phyloP scores from a whole-genome alignment of 257 asterid genomes.

The Paulownia fortunei region DNA sequence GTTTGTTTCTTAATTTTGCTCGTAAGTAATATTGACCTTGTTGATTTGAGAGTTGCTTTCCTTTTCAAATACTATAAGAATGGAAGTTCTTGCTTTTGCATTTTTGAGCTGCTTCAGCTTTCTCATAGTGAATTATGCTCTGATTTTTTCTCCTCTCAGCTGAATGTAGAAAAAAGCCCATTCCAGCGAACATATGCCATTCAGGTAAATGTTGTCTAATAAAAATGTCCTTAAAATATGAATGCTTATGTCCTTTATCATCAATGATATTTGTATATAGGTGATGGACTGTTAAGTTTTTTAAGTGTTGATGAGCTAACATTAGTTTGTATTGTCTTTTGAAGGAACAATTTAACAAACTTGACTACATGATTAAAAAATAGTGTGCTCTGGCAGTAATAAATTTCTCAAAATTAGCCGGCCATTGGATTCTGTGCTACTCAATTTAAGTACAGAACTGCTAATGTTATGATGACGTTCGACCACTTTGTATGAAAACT shows the following conservation, averaged over 20 bases:
- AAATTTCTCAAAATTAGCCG: too few species aligned
- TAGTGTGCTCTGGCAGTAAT: too few species aligned
- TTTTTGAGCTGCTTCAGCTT: conserved; percentile 13
- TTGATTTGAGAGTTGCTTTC: conserved; percentile 17
- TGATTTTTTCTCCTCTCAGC: conserved; percentile 57
- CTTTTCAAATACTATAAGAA: conserved; percentile 1
- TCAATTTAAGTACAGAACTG: not conserved
- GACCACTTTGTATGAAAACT: not conserved
- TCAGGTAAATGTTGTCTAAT: conserved; percentile 62
- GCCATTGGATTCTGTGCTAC: not conserved
- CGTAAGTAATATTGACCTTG: not conserved
- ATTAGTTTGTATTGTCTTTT: not conserved
- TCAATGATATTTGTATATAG: not conserved
- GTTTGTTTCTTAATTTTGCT: not conserved
- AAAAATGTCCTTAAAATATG: not conserved
- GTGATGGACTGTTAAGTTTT: not conserved
- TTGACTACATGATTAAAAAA: not conserved
- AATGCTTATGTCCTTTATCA: not conserved
- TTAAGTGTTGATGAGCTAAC: not conserved
- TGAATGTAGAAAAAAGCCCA: conserved; percentile 95
- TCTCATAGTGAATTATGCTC: conserved; percentile 13
- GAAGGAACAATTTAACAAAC: not conserved
- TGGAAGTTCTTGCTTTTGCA: not conserved
- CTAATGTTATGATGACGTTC: too few species aligned
- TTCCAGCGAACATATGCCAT: conserved; percentile 96